A percentile compares a stretch with the other conserved stretches of the same genome.
Conservation (phyloP, 257 asterid genomes). For the Solanum gracilifrons region DNA sequence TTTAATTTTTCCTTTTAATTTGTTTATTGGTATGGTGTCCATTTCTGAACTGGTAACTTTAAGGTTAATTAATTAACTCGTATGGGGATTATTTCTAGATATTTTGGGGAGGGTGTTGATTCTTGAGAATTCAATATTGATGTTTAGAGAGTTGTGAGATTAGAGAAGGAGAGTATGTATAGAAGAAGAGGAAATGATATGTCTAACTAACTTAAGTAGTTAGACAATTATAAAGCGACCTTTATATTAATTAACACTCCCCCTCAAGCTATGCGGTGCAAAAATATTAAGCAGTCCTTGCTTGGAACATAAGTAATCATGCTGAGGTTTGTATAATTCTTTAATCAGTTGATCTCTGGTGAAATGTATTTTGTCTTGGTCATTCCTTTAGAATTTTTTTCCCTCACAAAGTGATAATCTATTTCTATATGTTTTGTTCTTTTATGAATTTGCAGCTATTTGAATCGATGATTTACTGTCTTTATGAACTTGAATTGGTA, state of each 20-base stretch:
- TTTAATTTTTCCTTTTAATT: not conserved
- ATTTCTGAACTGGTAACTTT: not conserved
- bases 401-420: not conserved
- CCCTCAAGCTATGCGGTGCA: not conserved
- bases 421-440: not conserved
- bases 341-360: not conserved
- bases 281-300: not conserved
- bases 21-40: not conserved
- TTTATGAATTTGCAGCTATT: not conserved
- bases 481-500: not conserved
- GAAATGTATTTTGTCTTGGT: not conserved
- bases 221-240: too few relatives aligned
- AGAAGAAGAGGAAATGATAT: not conserved
- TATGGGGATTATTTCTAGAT: not conserved
- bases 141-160: not conserved
- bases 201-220: not conserved
- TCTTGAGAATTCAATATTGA: not conserved
- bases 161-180: not conserved
- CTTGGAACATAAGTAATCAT: not conserved
- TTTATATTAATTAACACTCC: not conserved
- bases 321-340: not conserved
- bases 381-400: not conserved
- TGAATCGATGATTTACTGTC: too few relatives aligned
- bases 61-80: not conserved
- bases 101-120: not conserved